Conservation (phyloP, 345 rosid genomes). For the Eucalyptus pauciflora region DNA sequence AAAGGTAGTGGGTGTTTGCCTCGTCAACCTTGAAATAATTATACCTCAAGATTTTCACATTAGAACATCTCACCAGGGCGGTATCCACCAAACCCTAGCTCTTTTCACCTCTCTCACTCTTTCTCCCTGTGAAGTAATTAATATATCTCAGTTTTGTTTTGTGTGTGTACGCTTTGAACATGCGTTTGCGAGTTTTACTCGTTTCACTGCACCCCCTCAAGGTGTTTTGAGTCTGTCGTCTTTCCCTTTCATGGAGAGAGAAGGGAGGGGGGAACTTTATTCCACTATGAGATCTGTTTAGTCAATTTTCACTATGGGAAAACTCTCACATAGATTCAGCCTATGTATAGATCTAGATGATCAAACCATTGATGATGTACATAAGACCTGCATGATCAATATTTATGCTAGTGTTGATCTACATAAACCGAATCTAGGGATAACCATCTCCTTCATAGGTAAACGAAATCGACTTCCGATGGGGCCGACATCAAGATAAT, state of each 20-base stretch:
- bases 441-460: neutral
- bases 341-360: neutral
- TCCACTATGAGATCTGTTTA: no score
- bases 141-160: no score
- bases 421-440: neutral
- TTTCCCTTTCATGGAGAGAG: no score
- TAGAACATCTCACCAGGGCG: neutral
- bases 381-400: neutral
- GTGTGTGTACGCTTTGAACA: no score
- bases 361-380: neutral
- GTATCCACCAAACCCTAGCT: neutral
- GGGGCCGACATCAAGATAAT: neutral
- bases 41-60: neutral
- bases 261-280: no score
- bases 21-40: fast-evolving
- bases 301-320: no score
- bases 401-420: neutral
- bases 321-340: neutral
- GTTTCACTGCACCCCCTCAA: no score
- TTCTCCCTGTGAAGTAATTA: neutral
- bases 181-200: no score
- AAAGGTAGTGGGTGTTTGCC: neutral
- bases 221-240: no score
- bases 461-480: neutral
- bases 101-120: neutral